Evolutionary conservation across 2,329 filamentous ascomycete species (phyloP), one percentile per base, ranked within the genome.

Genomic region (Macrophomina pseudophaseolina): DNA sequence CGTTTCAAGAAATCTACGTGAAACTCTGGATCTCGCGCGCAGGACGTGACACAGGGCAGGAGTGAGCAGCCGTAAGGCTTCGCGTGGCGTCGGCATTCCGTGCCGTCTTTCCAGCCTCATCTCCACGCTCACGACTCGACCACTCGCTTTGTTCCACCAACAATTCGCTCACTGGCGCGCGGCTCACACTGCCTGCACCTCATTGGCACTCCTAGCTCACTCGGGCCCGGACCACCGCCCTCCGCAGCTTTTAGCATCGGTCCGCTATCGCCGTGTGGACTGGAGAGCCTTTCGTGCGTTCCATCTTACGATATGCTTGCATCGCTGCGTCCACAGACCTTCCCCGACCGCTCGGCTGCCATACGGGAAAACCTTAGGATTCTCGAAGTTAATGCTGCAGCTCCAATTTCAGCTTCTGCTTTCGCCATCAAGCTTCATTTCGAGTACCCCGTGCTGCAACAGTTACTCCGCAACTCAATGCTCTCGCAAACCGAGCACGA

Each of bases 131-230:
- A 60, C 58, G 58, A 62, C 58, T 49, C 42, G 32, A 38, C 58
- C 58, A 48, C 58, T 62, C 30, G 42, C 58, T 62, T 62, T 48
- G 58, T 62, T 62, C 58, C 58, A 62, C 58, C 58, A 62, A 62
- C 58, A 38, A 49, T 49, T 62, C 42, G 42, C 58, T 62, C 44
- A 38, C 58, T 62, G 58, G 44, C 58, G n/a, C 58, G 58, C 58
- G 58, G 44, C 58, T 62, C 58, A 30, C 42, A 14, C 42, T 49
- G 18, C 32, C 42, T 62, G 58, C 58, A 62, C 38, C 38, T 33
- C 23, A 59, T 59, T 59, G 54, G 54, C 38, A 32, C 38, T 32
- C 38, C 32, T 59, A 59, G 54, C 58, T 62, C 11, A 35, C 58
- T 62, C 58, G 42, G 42, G 58, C 58, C 58, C 58, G 58, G 58